Base-by-base conservation (phyloP, 2,329 filamentous ascomycete genomes). In the Bipolaris victoriae region DNA sequence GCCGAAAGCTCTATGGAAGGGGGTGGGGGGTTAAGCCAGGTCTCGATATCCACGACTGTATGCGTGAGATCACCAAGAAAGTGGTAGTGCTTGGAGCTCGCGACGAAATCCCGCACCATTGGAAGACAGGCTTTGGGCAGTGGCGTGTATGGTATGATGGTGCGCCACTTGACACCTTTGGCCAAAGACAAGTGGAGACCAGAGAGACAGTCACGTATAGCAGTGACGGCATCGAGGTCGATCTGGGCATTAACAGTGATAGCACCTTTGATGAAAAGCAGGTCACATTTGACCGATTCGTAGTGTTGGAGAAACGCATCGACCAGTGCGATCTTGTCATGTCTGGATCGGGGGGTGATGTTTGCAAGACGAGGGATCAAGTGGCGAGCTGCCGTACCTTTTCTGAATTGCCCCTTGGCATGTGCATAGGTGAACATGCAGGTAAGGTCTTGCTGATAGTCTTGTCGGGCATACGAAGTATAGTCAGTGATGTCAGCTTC, bases 131-230 rank as follows among this genome's bases (percentile, higher is more conserved):
- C 22, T 10, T 22, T 47, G 5, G 57, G 49, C 13, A 60, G 29
- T 11, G 53, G 53, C 10, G 46, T 46, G 22, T 60, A 60, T 13
- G 49, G 53, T 15, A 57, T 35, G 24, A 60, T 43, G 16, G 20
- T 36, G 18, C 53, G 49, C 54, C 53, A 60, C 29, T 41, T 57
- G 2, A 11, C 13, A 10, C 31, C 49, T 18, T 9, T 22, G 16
- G 35, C 20, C 5, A 57, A 29, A 16, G 40, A 11, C 2, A 35
- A 20, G n/a, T 60, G 49, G 13, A 60, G 36, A 7, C 29, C 31
- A 7, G 24, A 20, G 5, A 60, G 13, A 16, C 44, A 46, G 15
- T 35, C 35, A 18, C 53, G 49, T 37, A 40, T n/a, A 24, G 31
- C 24, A 24, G 29, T 26, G 7, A 46, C 29, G 11, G 43, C 44